Evolutionary conservation across 106 monocot species (phyloP), one percentile per base, ranked within the genome.

Genomic region (Dioscorea dumetorum): DNA sequence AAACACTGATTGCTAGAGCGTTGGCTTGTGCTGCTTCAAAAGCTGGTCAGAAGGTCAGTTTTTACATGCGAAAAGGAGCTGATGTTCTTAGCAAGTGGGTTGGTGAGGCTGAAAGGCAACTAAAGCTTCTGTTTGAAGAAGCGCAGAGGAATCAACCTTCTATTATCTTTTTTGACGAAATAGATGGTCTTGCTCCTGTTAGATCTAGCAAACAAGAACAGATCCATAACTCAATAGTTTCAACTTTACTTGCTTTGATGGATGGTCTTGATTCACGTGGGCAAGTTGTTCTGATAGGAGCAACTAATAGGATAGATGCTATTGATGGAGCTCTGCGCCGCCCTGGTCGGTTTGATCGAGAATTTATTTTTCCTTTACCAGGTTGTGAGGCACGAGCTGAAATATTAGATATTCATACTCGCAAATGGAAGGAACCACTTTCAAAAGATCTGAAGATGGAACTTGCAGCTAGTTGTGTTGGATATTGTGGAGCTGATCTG

Each of bases 51-150:
- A 99, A 99, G 66, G 99, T 99, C 32, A 99, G 90, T 58, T 93
- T 99, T 82, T 99, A 93, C 73, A 99, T 99, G 99, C 87, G 93
- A 18, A 99, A 99, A 64, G 99, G 99, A 72, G 99, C 99, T 82
- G 99, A 99, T 78, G 90, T 93, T 79, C 90, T 99, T 68, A 93
- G 99, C 79, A 99, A 99, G 85, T 99, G 92, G 92, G 99, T 99
- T 52, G 99, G 99, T 32, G 99, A 99, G 73, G 92, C 99, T 24
- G 99, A 99, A 74, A 90, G 92, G 68, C 99, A 99, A 23, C 69
- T 99, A 24, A 99, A 93, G 70, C 62, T 99, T 58, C 80, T 99
- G 19, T 99, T 99, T 85, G 90, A 99, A 82, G 99, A 93, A 83
- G 99, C 99, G 28, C 92, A 99, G 64, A 87, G 72, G 57, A 93